phyloP scores from a whole-genome alignment of 2,329 filamentous ascomycete species.

The Nemania diffusa region DNA sequence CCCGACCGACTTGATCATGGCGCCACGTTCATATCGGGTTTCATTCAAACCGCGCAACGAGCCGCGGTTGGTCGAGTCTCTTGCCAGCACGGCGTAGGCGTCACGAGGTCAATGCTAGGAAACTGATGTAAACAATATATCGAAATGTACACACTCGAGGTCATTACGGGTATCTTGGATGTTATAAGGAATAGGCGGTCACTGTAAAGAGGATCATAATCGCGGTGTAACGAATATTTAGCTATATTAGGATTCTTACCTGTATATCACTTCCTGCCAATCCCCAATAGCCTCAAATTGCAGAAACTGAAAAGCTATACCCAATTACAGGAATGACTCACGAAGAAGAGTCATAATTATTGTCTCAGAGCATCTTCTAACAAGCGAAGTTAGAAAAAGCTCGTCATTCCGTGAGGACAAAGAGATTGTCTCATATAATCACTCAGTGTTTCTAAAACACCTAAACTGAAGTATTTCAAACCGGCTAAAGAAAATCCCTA shows the following conservation, averaged over 20 bases:
- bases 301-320: too few species aligned
- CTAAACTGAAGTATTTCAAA: too few species aligned
- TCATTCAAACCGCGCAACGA: constrained; percentile 44
- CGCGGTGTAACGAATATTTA: too few species aligned
- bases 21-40: constrained; percentile 41
- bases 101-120: neutral
- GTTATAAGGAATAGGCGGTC: neutral
- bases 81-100: constrained; percentile 14
- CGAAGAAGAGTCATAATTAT: too few species aligned
- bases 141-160: constrained; percentile 2
- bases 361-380: too few species aligned
- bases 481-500: too few species aligned
- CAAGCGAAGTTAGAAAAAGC: too few species aligned
- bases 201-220: neutral
- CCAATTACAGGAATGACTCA: too few species aligned
- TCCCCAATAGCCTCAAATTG: too few species aligned
- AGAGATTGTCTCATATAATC: neutral
- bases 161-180: neutral
- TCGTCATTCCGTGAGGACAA: neutral
- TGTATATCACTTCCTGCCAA: too few species aligned
- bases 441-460: neutral
- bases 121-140: neutral
- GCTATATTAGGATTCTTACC: too few species aligned
- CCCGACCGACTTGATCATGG: constrained; percentile 46
- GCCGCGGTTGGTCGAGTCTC: constrained; percentile 27